Conservation (phyloP, 1,284 basidiomycete genomes). For the Moesziomyces aphidis region DNA sequence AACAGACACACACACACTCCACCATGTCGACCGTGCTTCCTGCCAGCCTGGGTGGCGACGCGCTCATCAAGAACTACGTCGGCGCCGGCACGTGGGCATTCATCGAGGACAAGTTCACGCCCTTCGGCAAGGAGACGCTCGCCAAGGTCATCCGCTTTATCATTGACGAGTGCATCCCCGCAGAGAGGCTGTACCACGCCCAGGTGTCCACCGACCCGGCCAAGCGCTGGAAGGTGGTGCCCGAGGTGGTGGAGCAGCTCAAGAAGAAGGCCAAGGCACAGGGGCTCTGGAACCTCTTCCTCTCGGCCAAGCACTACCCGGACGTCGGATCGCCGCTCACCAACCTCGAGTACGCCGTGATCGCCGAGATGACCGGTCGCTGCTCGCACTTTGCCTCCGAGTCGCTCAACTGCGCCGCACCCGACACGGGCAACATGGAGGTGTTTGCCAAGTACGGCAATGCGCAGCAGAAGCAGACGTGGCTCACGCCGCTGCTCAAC, state of each 20-base stretch:
- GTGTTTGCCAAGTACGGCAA: slow-evolving; percentile 93
- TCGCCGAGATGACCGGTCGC: slow-evolving; percentile 93
- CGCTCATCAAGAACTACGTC: slow-evolving; percentile 56
- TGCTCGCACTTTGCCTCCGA: slow-evolving; percentile 84
- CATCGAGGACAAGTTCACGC: slow-evolving; percentile 74
- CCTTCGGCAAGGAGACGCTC: slow-evolving; percentile 85
- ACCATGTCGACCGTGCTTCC: slow-evolving; percentile 38
- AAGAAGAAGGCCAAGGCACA: slow-evolving; percentile 87
- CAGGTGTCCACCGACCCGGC: slow-evolving; percentile 83
- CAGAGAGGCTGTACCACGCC: slow-evolving; percentile 80
- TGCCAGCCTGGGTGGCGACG: slow-evolving; percentile 42
- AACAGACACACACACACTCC: neutral
- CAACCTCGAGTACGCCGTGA: slow-evolving; percentile 96
- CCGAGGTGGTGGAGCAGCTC: slow-evolving; percentile 84
- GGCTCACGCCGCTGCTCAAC: slow-evolving; percentile 86
- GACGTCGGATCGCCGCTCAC: slow-evolving; percentile 81
- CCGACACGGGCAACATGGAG: slow-evolving; percentile 88
- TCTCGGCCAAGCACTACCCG: slow-evolving; percentile 92
- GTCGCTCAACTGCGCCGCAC: slow-evolving; percentile 89
- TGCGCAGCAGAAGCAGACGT: slow-evolving; percentile 87
- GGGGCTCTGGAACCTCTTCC: slow-evolving; percentile 96
- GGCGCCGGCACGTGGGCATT: slow-evolving; percentile 65
- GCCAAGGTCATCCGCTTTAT: slow-evolving; percentile 86
- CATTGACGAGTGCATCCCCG: slow-evolving; percentile 87
- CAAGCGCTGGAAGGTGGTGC: slow-evolving; percentile 84